Evolutionary conservation across 2,329 filamentous ascomycete species (phyloP), one percentile per base, ranked within the genome.

Genomic region (Intubia oerlemansii): DNA sequence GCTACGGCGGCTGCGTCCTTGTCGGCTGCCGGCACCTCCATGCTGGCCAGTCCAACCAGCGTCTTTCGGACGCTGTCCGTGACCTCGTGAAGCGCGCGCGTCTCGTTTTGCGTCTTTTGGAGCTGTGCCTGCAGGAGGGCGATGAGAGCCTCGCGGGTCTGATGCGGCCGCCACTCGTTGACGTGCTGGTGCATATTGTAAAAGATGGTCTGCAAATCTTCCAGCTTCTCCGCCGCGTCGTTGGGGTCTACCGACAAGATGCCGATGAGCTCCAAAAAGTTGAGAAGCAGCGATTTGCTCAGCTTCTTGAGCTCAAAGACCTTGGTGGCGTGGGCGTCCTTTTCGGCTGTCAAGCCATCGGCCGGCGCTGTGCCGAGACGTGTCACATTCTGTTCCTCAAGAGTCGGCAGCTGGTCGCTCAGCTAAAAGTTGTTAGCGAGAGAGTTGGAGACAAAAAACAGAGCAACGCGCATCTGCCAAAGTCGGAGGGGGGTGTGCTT

Each of bases 111-210:
- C 31, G 73, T 74, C 39, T 58, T 62, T 39, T 79, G 70, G 17
- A 92, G 53, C 42, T 85, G 76, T 39, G 77, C 73, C 50, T 92
- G 78, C 76, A 93, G 82, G 56, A 85, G 66, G 39, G 74, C 53
- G 18, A 92, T 91, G 33, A 91, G 57, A 17, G 74, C 82, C 53
- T 93, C 84, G 25, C 85, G 57, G 15, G 84, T 82, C 52, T 95
- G 85, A 46, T 93, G 84, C 8, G 84, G 84, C 18, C 85, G 66
- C 51, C 92, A 95, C 48, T 91, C 74, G 48, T 98, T 98, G 38
- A 95, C 69, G 30, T 92, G 62, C 43, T 90, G 80, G 50, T 93
- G 82, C 43, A 90, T 76, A 48, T 95, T 95, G 48, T 85, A 72
- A 37, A 91, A 74, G 17, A 95, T 54, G 11, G 74, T 82, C 41